phyloP scores from a whole-genome alignment of 1,139 yeast genomes.

The Geotrichum aggregatum region DNA sequence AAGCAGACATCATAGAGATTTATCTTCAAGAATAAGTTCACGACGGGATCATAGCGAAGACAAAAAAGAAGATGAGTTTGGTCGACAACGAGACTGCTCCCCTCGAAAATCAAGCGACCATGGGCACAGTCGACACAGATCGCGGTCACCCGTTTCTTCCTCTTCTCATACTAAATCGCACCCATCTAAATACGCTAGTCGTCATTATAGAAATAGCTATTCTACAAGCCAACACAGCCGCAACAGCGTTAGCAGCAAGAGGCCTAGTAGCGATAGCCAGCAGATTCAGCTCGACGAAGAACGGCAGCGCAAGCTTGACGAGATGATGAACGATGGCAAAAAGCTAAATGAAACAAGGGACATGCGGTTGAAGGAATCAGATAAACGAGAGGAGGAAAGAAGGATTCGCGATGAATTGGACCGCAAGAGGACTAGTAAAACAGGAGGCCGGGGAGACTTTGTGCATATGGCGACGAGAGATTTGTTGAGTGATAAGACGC shows the following conservation, averaged over 20 bases:
- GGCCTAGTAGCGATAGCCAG: too few relatives aligned
- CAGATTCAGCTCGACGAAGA: too few relatives aligned
- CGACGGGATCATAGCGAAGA: conserved; percentile 8
- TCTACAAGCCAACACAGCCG: background rate
- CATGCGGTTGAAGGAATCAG: conserved; percentile 50
- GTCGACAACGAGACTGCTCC: conserved; percentile 1
- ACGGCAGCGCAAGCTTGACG: conserved; percentile 47
- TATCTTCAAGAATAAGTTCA: background rate
- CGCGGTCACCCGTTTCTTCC: background rate
- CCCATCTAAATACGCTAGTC: too few relatives aligned
- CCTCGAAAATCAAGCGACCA: conserved; percentile 1
- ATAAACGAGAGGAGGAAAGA: conserved; percentile 66
- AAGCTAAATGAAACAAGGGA: conserved; percentile 57
- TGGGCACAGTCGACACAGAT: background rate
- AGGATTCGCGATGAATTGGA: conserved; percentile 67
- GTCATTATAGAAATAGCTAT: conserved; percentile 1
- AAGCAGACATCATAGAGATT: background rate
- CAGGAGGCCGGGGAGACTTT: conserved; percentile 48
- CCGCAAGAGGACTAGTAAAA: conserved; percentile 68
- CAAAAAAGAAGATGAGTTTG: background rate
- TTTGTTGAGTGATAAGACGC: conserved; percentile 2
- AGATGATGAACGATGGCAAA: conserved; percentile 54
- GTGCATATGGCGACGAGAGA: conserved; percentile 18
- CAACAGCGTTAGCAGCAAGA: too few relatives aligned
- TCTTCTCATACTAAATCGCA: background rate